Percentiles rank a stretch among this genome's conserved stretches.
These are phyloP conservation scores for Saccharomycopsis hybrid DNA, from an alignment of 1,139 yeast genomes.

Conservation along the genomic window DNA sequence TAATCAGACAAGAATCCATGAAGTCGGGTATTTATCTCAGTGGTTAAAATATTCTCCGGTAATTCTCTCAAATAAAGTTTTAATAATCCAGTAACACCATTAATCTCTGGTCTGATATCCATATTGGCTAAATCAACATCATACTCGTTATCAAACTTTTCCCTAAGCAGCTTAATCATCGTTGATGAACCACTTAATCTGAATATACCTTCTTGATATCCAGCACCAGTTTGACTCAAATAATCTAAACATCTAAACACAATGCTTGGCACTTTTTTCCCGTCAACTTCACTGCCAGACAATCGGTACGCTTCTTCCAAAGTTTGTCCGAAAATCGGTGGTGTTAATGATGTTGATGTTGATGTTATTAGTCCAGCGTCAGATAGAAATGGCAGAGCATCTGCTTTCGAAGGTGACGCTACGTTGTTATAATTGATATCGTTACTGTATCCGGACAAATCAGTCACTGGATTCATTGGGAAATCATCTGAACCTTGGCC, in stretches of 20 bases:
- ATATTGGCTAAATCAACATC: slow-evolving; percentile 61
- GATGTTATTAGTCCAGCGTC: neutral
- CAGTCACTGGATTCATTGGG: slow-evolving; percentile 20
- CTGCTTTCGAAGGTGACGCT: too few relatives aligned
- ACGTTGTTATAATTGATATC: neutral
- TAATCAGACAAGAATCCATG: slow-evolving; percentile 5
- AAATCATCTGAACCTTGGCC: too few relatives aligned
- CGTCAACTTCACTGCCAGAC: slow-evolving; percentile 43
- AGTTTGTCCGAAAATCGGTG: slow-evolving; percentile 61
- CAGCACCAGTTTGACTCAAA: slow-evolving; percentile 60
- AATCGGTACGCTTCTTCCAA: slow-evolving; percentile 45
- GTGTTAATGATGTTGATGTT: too few relatives aligned
- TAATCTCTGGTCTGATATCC: slow-evolving; percentile 43
- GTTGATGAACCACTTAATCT: slow-evolving; percentile 87
- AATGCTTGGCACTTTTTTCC: slow-evolving; percentile 61
- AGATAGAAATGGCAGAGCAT: too few relatives aligned
- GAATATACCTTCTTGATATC: slow-evolving; percentile 85
- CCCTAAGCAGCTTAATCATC: slow-evolving; percentile 65
- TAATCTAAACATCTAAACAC: slow-evolving; percentile 71
- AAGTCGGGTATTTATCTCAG: slow-evolving; percentile 25
- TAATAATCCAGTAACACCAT: slow-evolving; percentile 72
- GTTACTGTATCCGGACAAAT: slow-evolving; percentile 20
- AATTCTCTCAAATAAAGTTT: slow-evolving; percentile 70
- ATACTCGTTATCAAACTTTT: slow-evolving; percentile 54
- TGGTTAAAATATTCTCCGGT: slow-evolving; percentile 59